Conservation (phyloP, 2,329 filamentous ascomycete species). For the Colletotrichum sp. region DNA sequence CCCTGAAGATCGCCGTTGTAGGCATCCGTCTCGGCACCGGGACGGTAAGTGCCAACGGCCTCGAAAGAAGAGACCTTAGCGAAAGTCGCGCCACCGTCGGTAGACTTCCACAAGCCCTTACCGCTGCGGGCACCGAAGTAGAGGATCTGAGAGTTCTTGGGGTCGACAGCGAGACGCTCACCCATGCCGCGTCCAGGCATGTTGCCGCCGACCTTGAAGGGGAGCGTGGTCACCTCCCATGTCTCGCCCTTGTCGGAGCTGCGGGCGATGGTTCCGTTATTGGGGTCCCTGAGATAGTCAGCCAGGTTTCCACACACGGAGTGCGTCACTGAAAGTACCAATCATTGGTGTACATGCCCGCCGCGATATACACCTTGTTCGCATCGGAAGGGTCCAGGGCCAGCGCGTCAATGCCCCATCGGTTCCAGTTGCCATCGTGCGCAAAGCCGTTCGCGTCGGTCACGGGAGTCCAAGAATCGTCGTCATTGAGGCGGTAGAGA, state of each 20-base stretch:
- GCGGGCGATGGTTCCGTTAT: slow-evolving; percentile 57
- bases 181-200: slow-evolving; percentile 66
- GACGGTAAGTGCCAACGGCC: slow-evolving; percentile 54
- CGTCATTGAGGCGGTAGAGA: slow-evolving; percentile 57
- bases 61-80: slow-evolving; percentile 58
- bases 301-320: not conserved
- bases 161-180: slow-evolving; percentile 63
- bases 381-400: slow-evolving; percentile 60
- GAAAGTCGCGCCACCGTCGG: slow-evolving; percentile 53
- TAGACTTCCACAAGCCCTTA: slow-evolving; percentile 63
- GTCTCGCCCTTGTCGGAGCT: slow-evolving; percentile 59
- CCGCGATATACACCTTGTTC: slow-evolving; percentile 56
- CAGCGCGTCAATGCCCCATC: slow-evolving; percentile 63
- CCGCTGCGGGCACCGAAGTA: slow-evolving; percentile 65
- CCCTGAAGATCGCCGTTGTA: slow-evolving; percentile 48
- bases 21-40: slow-evolving; percentile 46
- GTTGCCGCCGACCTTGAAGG: slow-evolving; percentile 67
- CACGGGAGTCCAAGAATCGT: slow-evolving; percentile 61
- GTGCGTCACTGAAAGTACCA: slow-evolving; percentile 38
- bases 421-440: slow-evolving; percentile 50
- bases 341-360: slow-evolving; percentile 63
- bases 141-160: slow-evolving; percentile 59
- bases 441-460: slow-evolving; percentile 46
- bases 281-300: slow-evolving; percentile 50
- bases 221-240: slow-evolving; percentile 52